A percentile compares a stretch with the other conserved stretches of the same genome.
phyloP scores from a whole-genome alignment of 768 basidiomycete genomes.

The Amanita rubescens region DNA sequence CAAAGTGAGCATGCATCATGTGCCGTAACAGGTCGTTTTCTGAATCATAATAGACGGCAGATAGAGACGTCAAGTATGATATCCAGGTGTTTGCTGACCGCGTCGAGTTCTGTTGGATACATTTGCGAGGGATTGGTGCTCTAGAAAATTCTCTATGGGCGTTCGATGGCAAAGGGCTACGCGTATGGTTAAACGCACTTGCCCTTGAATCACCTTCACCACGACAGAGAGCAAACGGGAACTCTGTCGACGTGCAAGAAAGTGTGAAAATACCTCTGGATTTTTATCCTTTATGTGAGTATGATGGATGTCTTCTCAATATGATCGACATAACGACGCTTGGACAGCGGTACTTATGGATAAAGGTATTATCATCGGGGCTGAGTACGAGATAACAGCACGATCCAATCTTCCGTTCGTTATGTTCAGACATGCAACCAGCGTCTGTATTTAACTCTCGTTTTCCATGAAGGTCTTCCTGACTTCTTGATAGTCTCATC shows the following conservation, averaged over 20 bases:
- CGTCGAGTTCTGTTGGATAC: constrained; percentile 99
- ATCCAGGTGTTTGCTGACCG: constrained; percentile 94
- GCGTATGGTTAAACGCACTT: constrained; percentile 94
- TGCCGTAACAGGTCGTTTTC: not conserved
- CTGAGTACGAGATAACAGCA: constrained; percentile 79
- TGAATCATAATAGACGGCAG: constrained; percentile 47
- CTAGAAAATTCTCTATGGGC: constrained; percentile 98
- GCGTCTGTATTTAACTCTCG: constrained; percentile 36
- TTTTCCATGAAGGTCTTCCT: not conserved
- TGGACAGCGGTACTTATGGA: constrained; percentile 90
- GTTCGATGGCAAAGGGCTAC: constrained; percentile 83
- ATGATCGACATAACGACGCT: not conserved
- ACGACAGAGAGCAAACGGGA: constrained; percentile 23
- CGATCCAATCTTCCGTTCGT: constrained; percentile 77
- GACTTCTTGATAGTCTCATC: constrained; percentile 56
- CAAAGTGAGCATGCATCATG: constrained; percentile 43
- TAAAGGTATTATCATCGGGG: constrained; percentile 96
- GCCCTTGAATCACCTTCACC: constrained; percentile 64
- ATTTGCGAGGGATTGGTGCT: constrained; percentile 85
- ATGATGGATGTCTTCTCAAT: constrained; percentile 5
- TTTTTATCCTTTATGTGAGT: constrained; percentile 90
- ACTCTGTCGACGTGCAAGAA: constrained; percentile 64
- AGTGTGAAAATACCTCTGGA: constrained; percentile 89
- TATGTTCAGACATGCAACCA: constrained; percentile 87
- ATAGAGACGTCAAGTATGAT: constrained; percentile 92